Base-by-base conservation (phyloP, 2,329 filamentous ascomycete genomes). In the Fusarium sp. region DNA sequence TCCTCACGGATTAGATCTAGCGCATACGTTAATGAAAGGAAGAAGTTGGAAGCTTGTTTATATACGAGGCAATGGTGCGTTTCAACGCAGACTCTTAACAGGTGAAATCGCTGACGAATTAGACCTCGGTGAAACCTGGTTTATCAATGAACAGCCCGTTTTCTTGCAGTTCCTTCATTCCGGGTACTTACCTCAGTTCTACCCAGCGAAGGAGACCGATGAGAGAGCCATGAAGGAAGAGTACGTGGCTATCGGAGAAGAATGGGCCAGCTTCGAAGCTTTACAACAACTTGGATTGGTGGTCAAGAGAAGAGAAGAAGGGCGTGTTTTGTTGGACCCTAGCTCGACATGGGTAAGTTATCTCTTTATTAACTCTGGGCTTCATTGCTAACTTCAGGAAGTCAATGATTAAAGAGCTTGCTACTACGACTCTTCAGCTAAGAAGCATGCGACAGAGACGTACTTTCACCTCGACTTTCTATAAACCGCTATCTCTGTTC, bases 151-250 rank as follows among this genome's bases (percentile, higher is more conserved):
- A 3, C 51, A 71, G 15, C 66, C 71, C 0, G 49, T 74, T 0
- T 74, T 74, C 9, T 11, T 74, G 1, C 71, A 74, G 18, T 74
- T 74, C 5, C 38, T 74, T 3, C 71, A 74, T 22, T 74, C 62
- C 5, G 62, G 54, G 13, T 74, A 74, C 3, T 15, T 64, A 0
- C 70, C 71, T 1, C 71, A 68, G 3, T 72, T 74, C 22, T 74
- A 63, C 6, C 70, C 71, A 4, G 42, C 49, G 1, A 71, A 56
- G 9, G 70, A 71, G 11, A 7, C 36, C 0, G 62, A 74, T 0
- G 18, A 39, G 1, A 31, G 11, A 10, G 71, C 70, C 7, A 70
- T 48, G 54, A 42, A 61, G 7, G 11, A 49, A 17, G 71, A 74
- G 3, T 74, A 74, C 7, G 54, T 74, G 3, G 45, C 62, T 3